Evolutionary conservation across 495 filamentous ascomycete genomes (phyloP).

Genomic region (Talaromyces ruber): DNA sequence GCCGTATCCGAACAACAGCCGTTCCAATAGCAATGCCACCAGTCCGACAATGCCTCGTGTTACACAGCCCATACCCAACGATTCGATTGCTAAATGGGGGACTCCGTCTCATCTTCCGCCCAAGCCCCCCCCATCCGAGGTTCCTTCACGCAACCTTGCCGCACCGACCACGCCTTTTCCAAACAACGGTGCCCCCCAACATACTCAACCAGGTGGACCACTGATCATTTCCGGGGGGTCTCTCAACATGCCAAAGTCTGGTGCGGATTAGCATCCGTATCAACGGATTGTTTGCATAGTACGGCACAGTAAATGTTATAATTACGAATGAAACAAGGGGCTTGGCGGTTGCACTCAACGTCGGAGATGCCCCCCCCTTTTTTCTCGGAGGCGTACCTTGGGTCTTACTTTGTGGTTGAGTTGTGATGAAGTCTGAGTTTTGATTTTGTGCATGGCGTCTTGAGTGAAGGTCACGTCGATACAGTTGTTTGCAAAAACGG

Average conservation of each 20-base stretch:
- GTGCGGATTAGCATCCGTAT: constrained; percentile 13
- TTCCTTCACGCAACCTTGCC: constrained; percentile 24
- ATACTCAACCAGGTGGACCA: constrained; percentile 20
- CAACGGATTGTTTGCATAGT: constrained; percentile 4
- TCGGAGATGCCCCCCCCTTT: neutral
- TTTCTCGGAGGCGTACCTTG: neutral
- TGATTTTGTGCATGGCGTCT: neutral
- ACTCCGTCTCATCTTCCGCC: constrained; percentile 45
- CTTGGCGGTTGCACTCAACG: neutral
- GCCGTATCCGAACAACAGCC: constrained; percentile 8
- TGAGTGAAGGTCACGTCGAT: neutral
- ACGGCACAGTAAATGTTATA: constrained; percentile 13
- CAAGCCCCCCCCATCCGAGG: constrained; percentile 46
- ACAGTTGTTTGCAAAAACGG: too few species aligned
- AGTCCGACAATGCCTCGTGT: constrained; percentile 12
- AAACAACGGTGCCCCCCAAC: neutral
- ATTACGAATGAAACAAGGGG: neutral
- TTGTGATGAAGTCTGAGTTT: neutral
- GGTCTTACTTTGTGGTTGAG: neutral
- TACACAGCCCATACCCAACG: constrained; percentile 15
- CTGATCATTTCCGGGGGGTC: constrained; percentile 35
- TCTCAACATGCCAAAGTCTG: constrained; percentile 13
- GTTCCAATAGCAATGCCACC: constrained; percentile 7
- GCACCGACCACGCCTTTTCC: constrained; percentile 17
- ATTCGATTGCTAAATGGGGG: constrained; percentile 47